These are phyloP conservation scores for Aspergillus fischeri DNA, from an alignment of 2,329 filamentous ascomycete species.

Conservation along the genomic window DNA sequence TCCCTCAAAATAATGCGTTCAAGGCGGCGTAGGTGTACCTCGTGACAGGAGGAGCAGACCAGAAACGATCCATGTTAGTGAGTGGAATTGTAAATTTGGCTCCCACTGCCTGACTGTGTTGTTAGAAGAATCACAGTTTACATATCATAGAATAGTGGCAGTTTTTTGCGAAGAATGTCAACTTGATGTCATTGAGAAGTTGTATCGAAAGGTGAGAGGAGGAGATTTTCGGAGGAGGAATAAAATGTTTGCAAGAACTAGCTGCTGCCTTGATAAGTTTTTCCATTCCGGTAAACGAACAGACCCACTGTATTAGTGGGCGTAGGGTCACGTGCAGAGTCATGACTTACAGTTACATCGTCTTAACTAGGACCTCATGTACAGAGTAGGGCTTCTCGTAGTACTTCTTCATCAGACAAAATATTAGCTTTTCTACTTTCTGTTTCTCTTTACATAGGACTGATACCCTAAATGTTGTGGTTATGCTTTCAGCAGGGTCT, in stretches of 20 bases:
- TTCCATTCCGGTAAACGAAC: slow-evolving; percentile 13
- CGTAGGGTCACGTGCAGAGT: no score
- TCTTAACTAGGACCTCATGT: no score
- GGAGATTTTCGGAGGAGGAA: slow-evolving; percentile 11
- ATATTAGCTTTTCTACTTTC: no score
- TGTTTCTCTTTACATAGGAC: no score
- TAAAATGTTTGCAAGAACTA: slow-evolving; percentile 17
- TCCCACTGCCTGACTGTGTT: not conserved
- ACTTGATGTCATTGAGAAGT: not conserved
- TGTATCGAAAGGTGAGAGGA: slow-evolving; percentile 13
- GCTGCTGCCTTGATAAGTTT: slow-evolving; percentile 7
- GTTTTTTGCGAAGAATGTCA: not conserved
- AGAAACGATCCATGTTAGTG: slow-evolving; percentile 56
- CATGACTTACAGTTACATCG: no score
- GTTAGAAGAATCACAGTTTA: not conserved
- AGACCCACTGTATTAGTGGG: not conserved
- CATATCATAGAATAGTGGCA: not conserved
- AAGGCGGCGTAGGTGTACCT: slow-evolving; percentile 47
- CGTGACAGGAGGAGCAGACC: slow-evolving; percentile 62
- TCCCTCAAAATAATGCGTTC: slow-evolving; percentile 4
- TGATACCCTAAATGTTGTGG: no score
- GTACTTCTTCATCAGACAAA: no score
- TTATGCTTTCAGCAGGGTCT: no score
- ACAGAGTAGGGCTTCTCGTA: no score
- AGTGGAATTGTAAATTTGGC: slow-evolving; percentile 1